Conservation (phyloP, 257 asterid species). For the Anisodus acutangulus region DNA sequence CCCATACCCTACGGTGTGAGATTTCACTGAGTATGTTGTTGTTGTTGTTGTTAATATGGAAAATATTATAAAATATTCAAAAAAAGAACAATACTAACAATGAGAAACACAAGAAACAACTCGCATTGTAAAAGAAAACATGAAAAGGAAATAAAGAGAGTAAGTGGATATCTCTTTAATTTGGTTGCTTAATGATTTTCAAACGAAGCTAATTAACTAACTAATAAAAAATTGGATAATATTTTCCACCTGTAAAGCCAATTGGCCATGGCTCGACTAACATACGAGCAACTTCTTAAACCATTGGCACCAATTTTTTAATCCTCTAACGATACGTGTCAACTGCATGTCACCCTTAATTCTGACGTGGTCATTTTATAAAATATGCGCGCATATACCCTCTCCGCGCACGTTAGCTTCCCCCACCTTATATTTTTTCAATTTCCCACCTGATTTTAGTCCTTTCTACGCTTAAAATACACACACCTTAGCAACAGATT, state of each 20-base stretch:
- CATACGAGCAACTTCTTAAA: neutral
- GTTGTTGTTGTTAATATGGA: too few species aligned
- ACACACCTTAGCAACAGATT: neutral
- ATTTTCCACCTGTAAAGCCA: neutral
- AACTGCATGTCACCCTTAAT: neutral
- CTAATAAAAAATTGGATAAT: neutral
- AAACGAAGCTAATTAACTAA: neutral
- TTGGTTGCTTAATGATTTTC: neutral
- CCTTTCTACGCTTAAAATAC: slow-evolving; percentile 37
- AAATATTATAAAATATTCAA: too few species aligned
- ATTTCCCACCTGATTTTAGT: slow-evolving; percentile 33
- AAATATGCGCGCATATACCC: neutral
- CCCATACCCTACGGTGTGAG: too few species aligned
- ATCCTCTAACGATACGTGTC: slow-evolving; percentile 30
- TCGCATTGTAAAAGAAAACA: too few species aligned
- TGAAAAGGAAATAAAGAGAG: too few species aligned
- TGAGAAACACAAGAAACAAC: too few species aligned
- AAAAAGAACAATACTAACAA: too few species aligned
- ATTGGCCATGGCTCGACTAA: neutral
- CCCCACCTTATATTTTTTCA: neutral
- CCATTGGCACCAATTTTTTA: neutral
- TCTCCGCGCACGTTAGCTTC: slow-evolving; percentile 32
- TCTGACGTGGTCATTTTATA: slow-evolving; percentile 28
- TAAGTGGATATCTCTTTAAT: neutral
- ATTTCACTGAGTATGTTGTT: too few species aligned